Evolutionary conservation across 2,329 filamentous ascomycete species (phyloP).

Genomic region (Aureobasidium pullulans): DNA sequence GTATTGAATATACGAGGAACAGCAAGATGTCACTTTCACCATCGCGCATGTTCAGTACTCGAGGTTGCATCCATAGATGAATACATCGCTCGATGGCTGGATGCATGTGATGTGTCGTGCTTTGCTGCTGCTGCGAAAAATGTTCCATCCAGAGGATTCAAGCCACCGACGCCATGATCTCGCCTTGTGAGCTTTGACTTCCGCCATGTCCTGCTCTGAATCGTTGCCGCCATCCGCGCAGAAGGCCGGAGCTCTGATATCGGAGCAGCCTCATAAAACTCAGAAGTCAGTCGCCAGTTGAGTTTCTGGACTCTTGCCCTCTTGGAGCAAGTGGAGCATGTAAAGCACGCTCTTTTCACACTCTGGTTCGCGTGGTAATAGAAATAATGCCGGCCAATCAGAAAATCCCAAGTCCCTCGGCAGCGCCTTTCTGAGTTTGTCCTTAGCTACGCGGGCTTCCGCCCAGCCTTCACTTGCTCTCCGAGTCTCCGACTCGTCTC

Average conservation of each 20-base stretch:
- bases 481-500: background rate
- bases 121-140: background rate
- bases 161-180: constrained; percentile 10
- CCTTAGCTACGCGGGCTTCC: background rate
- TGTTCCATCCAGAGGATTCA: background rate
- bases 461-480: background rate
- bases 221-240: constrained; percentile 1
- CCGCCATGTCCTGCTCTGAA: constrained; percentile 1
- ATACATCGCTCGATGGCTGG: constrained; percentile 1
- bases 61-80: constrained; percentile 1
- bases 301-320: background rate
- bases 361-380: background rate
- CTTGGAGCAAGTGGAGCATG: background rate
- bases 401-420: background rate
- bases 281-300: background rate
- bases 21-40: background rate
- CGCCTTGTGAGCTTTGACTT: background rate
- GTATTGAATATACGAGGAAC: constrained; percentile 1
- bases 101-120: constrained; percentile 9
- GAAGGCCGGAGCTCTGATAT: background rate
- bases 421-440: background rate
- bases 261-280: background rate
- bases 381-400: background rate
- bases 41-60: background rate
- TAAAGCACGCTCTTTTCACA: background rate